Evolutionary conservation across 2,329 filamentous ascomycete species (phyloP).

Genomic region (Ciborinia camelliae): DNA sequence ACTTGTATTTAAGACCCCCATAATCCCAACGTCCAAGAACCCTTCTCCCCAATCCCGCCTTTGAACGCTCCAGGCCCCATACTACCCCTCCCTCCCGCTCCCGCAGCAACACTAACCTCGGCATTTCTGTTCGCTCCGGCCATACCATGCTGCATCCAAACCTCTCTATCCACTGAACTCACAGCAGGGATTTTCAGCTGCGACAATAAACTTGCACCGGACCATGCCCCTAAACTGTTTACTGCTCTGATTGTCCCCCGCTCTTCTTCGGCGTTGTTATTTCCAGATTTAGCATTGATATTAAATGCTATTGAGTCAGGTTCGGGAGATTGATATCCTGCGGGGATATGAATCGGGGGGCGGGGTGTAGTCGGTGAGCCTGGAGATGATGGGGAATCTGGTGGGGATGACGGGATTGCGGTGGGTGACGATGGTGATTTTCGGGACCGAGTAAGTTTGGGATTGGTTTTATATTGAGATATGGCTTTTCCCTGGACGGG

Average conservation of each 20-base stretch:
- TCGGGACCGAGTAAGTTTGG: background rate
- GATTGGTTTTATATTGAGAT: slow-evolving; percentile 8
- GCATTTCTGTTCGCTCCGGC: slow-evolving; percentile 56
- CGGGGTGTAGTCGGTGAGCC: background rate
- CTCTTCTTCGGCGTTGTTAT: slow-evolving; percentile 42
- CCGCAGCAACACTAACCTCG: slow-evolving; percentile 44
- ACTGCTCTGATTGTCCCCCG: slow-evolving; percentile 62
- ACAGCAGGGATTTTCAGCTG: slow-evolving; percentile 66
- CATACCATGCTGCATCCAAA: slow-evolving; percentile 65
- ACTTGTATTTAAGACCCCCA: slow-evolving; percentile 45
- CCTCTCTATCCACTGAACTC: slow-evolving; percentile 67
- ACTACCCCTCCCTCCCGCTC: slow-evolving; percentile 58
- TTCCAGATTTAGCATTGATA: slow-evolving; percentile 46
- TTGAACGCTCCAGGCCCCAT: slow-evolving; percentile 54
- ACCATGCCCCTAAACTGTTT: slow-evolving; percentile 70
- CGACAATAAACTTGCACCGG: slow-evolving; percentile 67
- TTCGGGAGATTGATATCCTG: slow-evolving; percentile 43
- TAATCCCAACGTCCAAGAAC: slow-evolving; percentile 59
- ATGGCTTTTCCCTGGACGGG: slow-evolving; percentile 46
- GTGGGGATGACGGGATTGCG: background rate
- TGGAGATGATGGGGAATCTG: background rate
- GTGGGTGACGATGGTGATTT: background rate
- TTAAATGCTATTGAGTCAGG: slow-evolving; percentile 57
- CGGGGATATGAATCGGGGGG: slow-evolving; percentile 16
- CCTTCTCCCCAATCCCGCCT: slow-evolving; percentile 41